A percentile compares a stretch with the other conserved stretches of the same genome.
Evolutionary conservation across 352 stramenopile species (phyloP).

Genomic region (Phytophthora sp.): DNA sequence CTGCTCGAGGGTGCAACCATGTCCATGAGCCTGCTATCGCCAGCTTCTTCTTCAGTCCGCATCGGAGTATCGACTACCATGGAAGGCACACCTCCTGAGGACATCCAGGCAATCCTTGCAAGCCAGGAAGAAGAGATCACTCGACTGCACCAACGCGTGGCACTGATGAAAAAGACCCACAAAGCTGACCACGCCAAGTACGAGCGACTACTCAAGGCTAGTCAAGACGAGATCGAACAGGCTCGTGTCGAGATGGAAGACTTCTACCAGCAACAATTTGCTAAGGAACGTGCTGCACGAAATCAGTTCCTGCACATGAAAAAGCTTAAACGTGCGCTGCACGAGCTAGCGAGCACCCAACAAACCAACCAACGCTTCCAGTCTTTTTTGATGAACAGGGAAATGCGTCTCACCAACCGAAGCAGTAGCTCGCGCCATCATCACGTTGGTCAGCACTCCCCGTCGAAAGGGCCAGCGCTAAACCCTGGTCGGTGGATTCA

Average conservation of each 20-base stretch:
- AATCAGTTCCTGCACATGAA: slow-evolving; percentile 77
- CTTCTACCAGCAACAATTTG: slow-evolving; percentile 53
- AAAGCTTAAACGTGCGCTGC: slow-evolving; percentile 70
- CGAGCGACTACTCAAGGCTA: slow-evolving; percentile 45
- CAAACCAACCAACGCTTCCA: slow-evolving; percentile 69
- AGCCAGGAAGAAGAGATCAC: slow-evolving; percentile 75
- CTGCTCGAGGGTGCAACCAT: slow-evolving; percentile 37
- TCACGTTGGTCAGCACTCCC: slow-evolving; percentile 2
- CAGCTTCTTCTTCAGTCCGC: background rate
- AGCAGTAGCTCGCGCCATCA: slow-evolving; percentile 1
- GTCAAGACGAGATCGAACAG: slow-evolving; percentile 57
- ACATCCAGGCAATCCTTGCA: slow-evolving; percentile 53
- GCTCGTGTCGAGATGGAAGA: slow-evolving; percentile 47
- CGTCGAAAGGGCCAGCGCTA: slow-evolving; percentile 2
- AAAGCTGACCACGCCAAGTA: slow-evolving; percentile 58
- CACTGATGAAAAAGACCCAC: slow-evolving; percentile 66
- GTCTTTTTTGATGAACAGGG: slow-evolving; percentile 37
- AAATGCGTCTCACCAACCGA: slow-evolving; percentile 36
- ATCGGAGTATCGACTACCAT: background rate
- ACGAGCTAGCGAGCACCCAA: slow-evolving; percentile 52
- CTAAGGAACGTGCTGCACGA: slow-evolving; percentile 67
- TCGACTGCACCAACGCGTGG: slow-evolving; percentile 61
- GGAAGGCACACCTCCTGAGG: slow-evolving; percentile 15
- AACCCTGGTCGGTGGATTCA: slow-evolving; percentile 38
- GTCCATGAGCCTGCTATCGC: slow-evolving; percentile 9